Conservation (phyloP, 192 early-diverging fungal species). For the Geranomyces variabilis region DNA sequence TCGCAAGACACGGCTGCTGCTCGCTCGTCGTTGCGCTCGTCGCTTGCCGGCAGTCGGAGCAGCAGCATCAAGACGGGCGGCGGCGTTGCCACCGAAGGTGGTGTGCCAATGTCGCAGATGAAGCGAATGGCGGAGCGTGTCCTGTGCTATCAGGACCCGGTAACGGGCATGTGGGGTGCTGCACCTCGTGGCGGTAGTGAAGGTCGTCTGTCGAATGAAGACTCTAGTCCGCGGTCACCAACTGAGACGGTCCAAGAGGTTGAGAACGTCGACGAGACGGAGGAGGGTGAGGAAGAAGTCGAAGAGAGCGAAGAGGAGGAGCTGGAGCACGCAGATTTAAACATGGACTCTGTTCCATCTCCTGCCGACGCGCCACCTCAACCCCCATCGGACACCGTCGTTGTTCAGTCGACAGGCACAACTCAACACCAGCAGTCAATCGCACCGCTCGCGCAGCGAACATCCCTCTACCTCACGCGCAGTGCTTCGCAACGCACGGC, state of each 20-base stretch:
- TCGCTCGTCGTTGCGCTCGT: not conserved
- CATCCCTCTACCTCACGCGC: slow-evolving; percentile 3
- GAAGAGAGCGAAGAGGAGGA: not conserved
- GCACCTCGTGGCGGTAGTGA: not conserved
- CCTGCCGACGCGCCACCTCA: not conserved
- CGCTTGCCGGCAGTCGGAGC: not conserved
- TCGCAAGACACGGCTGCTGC: slow-evolving; percentile 1
- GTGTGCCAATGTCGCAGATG: slow-evolving; percentile 19
- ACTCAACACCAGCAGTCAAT: not conserved
- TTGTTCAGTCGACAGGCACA: not conserved
- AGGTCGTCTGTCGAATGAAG: not conserved
- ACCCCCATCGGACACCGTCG: not conserved
- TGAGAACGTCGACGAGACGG: not conserved
- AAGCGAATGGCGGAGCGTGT: slow-evolving; percentile 18
- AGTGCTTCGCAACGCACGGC: slow-evolving; percentile 2
- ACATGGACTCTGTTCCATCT: not conserved
- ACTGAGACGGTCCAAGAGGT: not conserved
- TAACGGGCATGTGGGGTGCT: slow-evolving; percentile 13
- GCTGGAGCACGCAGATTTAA: not conserved
- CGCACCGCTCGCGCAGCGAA: not conserved
- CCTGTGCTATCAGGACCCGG: slow-evolving; percentile 18
- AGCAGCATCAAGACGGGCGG: not conserved
- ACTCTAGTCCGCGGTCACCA: not conserved
- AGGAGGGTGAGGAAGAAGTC: not conserved
- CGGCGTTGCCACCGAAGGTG: not conserved